Evolutionary conservation across 2,329 filamentous ascomycete genomes (phyloP).

Genomic region (Mariannaea elegans): DNA sequence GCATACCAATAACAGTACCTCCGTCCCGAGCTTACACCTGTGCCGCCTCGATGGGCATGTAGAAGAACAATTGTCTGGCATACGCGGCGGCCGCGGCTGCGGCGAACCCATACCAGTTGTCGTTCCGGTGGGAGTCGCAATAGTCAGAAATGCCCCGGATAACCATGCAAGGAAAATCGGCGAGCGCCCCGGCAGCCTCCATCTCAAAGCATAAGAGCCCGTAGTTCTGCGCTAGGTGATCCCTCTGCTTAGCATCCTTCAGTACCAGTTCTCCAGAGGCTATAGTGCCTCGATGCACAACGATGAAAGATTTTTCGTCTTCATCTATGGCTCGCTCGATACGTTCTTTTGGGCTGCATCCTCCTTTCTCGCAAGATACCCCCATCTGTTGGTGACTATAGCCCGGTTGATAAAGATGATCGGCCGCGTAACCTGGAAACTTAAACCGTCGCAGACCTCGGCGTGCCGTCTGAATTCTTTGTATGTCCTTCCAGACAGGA

Average conservation of each 20-base stretch:
- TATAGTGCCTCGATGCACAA: constrained; percentile 31
- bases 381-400: constrained; percentile 11
- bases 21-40: too few species aligned
- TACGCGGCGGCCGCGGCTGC: constrained; percentile 22
- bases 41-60: constrained; percentile 9
- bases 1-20: too few species aligned
- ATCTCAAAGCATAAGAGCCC: constrained; percentile 30
- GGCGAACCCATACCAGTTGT: constrained; percentile 20
- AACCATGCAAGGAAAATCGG: constrained; percentile 24
- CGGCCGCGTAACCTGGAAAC: constrained; percentile 14
- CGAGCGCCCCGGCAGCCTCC: constrained; percentile 27
- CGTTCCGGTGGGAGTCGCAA: constrained; percentile 28
- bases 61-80: constrained; percentile 25
- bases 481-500: constrained; percentile 14
- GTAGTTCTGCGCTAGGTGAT: constrained; percentile 17
- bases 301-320: constrained; percentile 11
- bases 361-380: constrained; percentile 17
- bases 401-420: constrained; percentile 19
- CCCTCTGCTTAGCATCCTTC: constrained; percentile 25
- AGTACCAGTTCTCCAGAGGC: constrained; percentile 28
- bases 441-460: constrained; percentile 10
- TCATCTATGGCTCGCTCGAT: constrained; percentile 20
- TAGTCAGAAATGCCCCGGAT: constrained; percentile 31
- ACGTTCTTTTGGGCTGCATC: constrained; percentile 12
- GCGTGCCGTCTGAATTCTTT: constrained; percentile 9